A percentile compares a stretch with the other conserved stretches of the same genome.
Evolutionary conservation across 352 stramenopile species (phyloP).

Genomic region (Phytopythium mirpurense): DNA sequence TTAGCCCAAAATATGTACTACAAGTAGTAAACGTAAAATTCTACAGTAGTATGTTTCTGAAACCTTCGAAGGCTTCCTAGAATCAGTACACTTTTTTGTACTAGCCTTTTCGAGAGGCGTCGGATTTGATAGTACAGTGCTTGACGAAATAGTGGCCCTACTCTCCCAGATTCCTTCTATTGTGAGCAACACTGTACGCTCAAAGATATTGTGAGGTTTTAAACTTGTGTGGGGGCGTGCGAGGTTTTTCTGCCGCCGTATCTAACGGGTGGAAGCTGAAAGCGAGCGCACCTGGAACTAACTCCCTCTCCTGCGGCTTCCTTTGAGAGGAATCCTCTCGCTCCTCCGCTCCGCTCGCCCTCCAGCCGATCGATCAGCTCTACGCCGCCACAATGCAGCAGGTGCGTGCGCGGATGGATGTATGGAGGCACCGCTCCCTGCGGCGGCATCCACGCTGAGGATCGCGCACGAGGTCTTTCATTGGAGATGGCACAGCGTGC

Average conservation of each 20-base stretch:
- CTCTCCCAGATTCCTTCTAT: too few relatives aligned
- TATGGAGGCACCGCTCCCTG: too few relatives aligned
- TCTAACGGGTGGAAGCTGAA: not conserved
- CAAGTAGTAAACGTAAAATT: too few relatives aligned
- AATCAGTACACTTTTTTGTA: too few relatives aligned
- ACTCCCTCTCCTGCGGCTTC: too few relatives aligned
- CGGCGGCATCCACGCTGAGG: not conserved
- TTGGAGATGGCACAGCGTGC: not conserved
- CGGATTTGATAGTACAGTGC: too few relatives aligned
- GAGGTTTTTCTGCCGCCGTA: conserved; percentile 1
- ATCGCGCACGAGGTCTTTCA: not conserved
- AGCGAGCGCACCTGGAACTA: not conserved
- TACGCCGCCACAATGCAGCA: conserved; percentile 10
- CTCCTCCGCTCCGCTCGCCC: not conserved
- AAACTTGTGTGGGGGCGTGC: not conserved
- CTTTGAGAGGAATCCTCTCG: too few relatives aligned
- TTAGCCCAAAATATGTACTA: too few relatives aligned
- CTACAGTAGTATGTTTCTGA: too few relatives aligned
- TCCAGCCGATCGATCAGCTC: not conserved
- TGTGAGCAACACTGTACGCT: not conserved
- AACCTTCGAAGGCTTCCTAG: too few relatives aligned
- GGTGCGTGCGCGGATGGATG: conserved; percentile 4
- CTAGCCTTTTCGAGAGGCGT: too few relatives aligned
- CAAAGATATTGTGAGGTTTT: conserved; percentile 2
- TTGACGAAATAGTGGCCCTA: too few relatives aligned